These are phyloP conservation scores for Apiosordaria backusii DNA, from an alignment of 495 filamentous ascomycete genomes.

Conservation along the genomic window DNA sequence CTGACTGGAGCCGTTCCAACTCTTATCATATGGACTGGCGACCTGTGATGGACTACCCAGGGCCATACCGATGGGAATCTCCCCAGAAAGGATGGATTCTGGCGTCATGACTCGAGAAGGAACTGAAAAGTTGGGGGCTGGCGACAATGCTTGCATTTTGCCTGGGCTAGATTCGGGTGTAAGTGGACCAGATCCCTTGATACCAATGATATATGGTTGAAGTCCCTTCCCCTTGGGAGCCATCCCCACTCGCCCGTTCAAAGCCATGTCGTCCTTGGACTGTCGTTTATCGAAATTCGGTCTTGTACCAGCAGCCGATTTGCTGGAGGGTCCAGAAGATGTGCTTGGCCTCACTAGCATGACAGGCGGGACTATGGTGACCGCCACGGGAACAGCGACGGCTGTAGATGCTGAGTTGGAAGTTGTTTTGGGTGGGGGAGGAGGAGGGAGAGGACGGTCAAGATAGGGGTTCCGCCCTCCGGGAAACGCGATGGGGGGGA, in stretches of 20 bases:
- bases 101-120: slow-evolving; percentile 35
- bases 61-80: slow-evolving; percentile 54
- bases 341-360: slow-evolving; percentile 44
- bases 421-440: slow-evolving; percentile 28
- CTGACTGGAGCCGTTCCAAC: slow-evolving; percentile 16
- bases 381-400: slow-evolving; percentile 24
- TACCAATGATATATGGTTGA: slow-evolving; percentile 21
- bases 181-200: slow-evolving; percentile 34
- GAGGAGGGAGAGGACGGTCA: slow-evolving; percentile 36
- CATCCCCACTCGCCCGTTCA: slow-evolving; percentile 27
- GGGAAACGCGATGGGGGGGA: slow-evolving; percentile 31
- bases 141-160: slow-evolving; percentile 19
- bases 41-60: slow-evolving; percentile 48
- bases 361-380: slow-evolving; percentile 23
- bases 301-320: slow-evolving; percentile 13
- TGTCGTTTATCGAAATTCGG: slow-evolving; percentile 37
- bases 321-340: slow-evolving; percentile 33
- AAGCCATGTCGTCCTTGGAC: slow-evolving; percentile 51
- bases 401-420: slow-evolving; percentile 6
- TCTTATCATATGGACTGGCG: background rate
- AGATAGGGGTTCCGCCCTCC: slow-evolving; percentile 36
- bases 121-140: slow-evolving; percentile 24
- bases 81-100: slow-evolving; percentile 38
- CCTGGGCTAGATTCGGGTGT: slow-evolving; percentile 44
- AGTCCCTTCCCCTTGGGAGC: slow-evolving; percentile 20